Conservation (phyloP, 306 rosid species). For the Hippophae rhamnoides region DNA sequence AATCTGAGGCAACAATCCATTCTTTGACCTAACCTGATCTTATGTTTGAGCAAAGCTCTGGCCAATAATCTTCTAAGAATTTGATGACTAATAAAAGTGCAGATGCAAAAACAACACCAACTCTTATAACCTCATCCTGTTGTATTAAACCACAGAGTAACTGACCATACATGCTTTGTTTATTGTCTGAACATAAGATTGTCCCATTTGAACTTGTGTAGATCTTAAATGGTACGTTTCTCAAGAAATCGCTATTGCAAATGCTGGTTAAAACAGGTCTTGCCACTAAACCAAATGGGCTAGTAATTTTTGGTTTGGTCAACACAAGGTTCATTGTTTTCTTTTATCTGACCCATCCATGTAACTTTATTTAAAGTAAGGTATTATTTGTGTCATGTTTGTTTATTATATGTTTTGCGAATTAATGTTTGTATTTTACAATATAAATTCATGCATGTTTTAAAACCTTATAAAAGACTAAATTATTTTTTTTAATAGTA, state of each 20-base stretch:
- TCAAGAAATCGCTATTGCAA: slow-evolving; percentile 66
- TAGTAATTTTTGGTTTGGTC: slow-evolving; percentile 57
- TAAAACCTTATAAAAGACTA: too few species aligned
- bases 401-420: too few species aligned
- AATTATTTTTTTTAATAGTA: too few species aligned
- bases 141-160: slow-evolving; percentile 68
- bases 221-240: slow-evolving; percentile 51
- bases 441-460: too few species aligned
- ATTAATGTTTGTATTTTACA: too few species aligned
- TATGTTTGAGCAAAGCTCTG: slow-evolving; percentile 46
- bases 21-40: slow-evolving; percentile 38
- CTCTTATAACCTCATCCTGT: slow-evolving; percentile 54
- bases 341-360: slow-evolving; percentile 59
- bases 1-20: slow-evolving; percentile 42
- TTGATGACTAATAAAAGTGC: slow-evolving; percentile 67
- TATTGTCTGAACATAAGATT: slow-evolving; percentile 59
- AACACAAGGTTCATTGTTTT: slow-evolving; percentile 66
- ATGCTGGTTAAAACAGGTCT: slow-evolving; percentile 82
- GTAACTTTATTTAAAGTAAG: slow-evolving; percentile 26
- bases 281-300: slow-evolving; percentile 59
- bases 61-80: slow-evolving; percentile 69
- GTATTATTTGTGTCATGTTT: too few species aligned
- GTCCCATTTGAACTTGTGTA: slow-evolving; percentile 80
- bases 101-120: slow-evolving; percentile 82
- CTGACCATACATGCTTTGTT: slow-evolving; percentile 83